Conservation (phyloP, 1,139 yeast species). For the Scheffersomyces illinoinensis region DNA sequence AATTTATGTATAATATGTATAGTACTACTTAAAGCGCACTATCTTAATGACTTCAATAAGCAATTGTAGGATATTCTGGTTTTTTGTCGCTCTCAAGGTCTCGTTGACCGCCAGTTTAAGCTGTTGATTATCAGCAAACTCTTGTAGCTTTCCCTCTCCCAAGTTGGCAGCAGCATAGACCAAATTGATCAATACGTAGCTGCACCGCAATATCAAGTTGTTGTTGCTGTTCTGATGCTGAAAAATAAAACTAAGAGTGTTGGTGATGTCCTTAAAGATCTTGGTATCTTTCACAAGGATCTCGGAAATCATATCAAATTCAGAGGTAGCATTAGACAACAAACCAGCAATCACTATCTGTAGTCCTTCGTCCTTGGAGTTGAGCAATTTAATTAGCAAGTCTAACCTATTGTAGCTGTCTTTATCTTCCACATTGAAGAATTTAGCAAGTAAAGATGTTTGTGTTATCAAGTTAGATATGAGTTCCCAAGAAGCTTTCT, state of each 20-base stretch:
- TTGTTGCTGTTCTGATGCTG: slow-evolving; percentile 25
- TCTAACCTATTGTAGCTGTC: slow-evolving; percentile 34
- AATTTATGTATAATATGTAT: neutral
- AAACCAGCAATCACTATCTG: slow-evolving; percentile 48
- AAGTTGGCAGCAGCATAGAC: slow-evolving; percentile 22
- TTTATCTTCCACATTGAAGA: slow-evolving; percentile 43
- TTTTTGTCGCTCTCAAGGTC: slow-evolving; percentile 14
- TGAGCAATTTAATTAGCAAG: slow-evolving; percentile 39
- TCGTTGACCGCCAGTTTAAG: slow-evolving; percentile 21
- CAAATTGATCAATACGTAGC: slow-evolving; percentile 34
- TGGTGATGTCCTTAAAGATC: slow-evolving; percentile 25
- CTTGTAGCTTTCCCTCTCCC: slow-evolving; percentile 5
- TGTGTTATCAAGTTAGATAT: slow-evolving; percentile 45
- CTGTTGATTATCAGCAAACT: slow-evolving; percentile 12
- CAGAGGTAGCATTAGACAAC: slow-evolving; percentile 51
- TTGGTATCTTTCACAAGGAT: slow-evolving; percentile 26
- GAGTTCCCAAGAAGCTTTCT: slow-evolving; percentile 49
- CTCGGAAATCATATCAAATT: slow-evolving; percentile 44
- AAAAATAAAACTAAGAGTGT: slow-evolving; percentile 25
- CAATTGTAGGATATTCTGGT: slow-evolving; percentile 18
- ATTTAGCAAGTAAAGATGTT: slow-evolving; percentile 49
- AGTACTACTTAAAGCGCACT: slow-evolving; percentile 11
- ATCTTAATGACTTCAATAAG: slow-evolving; percentile 22
- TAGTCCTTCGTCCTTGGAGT: slow-evolving; percentile 35
- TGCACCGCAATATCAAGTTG: slow-evolving; percentile 36